phyloP scores from a whole-genome alignment of 345 rosid species.

The Brassica incana region DNA sequence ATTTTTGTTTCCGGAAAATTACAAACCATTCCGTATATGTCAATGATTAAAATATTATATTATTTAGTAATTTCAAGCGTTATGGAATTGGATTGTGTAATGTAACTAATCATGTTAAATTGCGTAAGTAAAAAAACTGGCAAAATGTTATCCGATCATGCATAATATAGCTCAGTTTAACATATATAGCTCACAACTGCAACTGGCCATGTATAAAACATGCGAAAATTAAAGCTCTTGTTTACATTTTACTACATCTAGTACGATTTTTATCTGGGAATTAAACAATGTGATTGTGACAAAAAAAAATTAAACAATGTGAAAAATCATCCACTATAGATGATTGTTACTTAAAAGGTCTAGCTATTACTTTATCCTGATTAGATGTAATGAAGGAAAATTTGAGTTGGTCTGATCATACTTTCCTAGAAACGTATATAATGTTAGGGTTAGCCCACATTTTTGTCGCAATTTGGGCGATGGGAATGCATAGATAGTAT shows the following conservation, averaged over 20 bases:
- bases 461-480: slow-evolving; percentile 40
- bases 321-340: neutral
- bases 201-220: neutral
- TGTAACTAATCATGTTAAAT: neutral
- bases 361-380: neutral
- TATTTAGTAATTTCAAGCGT: neutral
- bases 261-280: neutral
- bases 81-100: neutral
- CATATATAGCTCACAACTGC: neutral
- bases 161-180: neutral
- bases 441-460: slow-evolving; percentile 33
- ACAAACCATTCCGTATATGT: neutral
- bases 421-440: slow-evolving; percentile 26
- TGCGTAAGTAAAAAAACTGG: neutral
- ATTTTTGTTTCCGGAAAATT: neutral
- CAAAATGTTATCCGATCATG: neutral
- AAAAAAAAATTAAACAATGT: too few species aligned
- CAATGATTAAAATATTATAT: neutral
- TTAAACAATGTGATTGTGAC: neutral
- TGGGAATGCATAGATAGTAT: slow-evolving; percentile 16
- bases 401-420: slow-evolving; percentile 13
- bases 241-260: neutral
- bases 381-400: slow-evolving; percentile 18
- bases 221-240: neutral
- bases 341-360: too few species aligned